Evolutionary conservation across 148 eudicot species (phyloP), one percentile per base, ranked within the genome.

Genomic region (Talinum fruticosum): DNA sequence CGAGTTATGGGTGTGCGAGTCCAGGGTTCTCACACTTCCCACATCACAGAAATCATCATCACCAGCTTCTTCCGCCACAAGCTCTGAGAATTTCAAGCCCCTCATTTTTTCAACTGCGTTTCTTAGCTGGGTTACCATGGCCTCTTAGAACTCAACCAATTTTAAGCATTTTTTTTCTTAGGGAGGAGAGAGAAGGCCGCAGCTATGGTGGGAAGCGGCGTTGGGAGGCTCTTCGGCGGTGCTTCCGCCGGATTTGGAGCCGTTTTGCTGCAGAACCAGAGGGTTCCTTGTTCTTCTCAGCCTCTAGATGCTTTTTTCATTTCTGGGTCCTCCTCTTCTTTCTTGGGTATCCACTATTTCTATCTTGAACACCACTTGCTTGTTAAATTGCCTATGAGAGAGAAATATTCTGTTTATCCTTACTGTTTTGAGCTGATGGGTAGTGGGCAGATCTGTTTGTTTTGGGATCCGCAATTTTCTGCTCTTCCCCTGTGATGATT

Each of bases 61-160:
- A 93, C 98, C 78, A 93, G 98, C 86, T 91, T 93, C 38, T 93
- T 93, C 78, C 94, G 98, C 72, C 98, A 93, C 66, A 62, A 62
- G 85, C 57, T 86, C 5, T 87, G 47, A 69, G 2, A 18, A 16
- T 15, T 51, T 41, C 47, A 41, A 51, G 23, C 54, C 54, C 4
- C 23, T 18, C 15, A 14, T 51, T 19, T 51, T 51, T 51, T 18
- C 57, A 51, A 51, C 16, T 51, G 23, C 57, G 0, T 51, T 51
- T 51, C 57, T 41, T 41, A 41, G 8, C 47, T 41, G 47, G 47
- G 47, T 41, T 51, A 51, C 23, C 57, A 85, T 83, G 87, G 72
- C 62, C 36, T 71, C 61, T 79, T 85, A 80, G 77, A 49, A 53
- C 21, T 41, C 36, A 37, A 23, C 34, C 35, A 24, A 14, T 34